Percentiles rank a stretch among this genome's conserved stretches.
Conservation (phyloP, 495 filamentous ascomycete genomes). For the Lasiosphaeria hispida region DNA sequence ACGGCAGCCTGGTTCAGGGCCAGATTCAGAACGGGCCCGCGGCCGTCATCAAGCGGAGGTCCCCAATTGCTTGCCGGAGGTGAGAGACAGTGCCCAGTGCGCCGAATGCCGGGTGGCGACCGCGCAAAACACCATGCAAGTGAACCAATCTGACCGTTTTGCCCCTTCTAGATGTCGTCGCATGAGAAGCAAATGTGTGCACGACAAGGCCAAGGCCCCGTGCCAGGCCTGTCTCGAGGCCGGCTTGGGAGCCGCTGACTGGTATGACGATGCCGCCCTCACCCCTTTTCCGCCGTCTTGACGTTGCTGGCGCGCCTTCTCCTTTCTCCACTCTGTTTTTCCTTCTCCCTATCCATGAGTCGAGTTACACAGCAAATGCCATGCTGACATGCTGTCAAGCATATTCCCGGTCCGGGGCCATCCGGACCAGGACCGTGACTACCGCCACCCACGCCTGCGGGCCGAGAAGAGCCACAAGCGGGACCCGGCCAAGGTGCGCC, state of each 20-base stretch:
- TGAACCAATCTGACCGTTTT: slow-evolving; percentile 2
- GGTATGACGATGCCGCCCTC: slow-evolving; percentile 30
- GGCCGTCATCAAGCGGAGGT: slow-evolving; percentile 38
- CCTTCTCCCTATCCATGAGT: neutral
- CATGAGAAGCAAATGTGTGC: slow-evolving; percentile 49
- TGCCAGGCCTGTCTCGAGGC: slow-evolving; percentile 44
- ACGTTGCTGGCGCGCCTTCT: neutral
- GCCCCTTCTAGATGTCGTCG: slow-evolving; percentile 43
- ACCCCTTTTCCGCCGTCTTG: neutral
- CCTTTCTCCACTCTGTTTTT: neutral
- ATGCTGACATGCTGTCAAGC: slow-evolving; percentile 23
- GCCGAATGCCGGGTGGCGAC: slow-evolving; percentile 13
- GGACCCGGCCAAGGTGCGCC: slow-evolving; percentile 37
- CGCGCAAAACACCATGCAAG: neutral
- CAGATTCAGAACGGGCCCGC: slow-evolving; percentile 2
- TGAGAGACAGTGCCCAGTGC: slow-evolving; percentile 26
- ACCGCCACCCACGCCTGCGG: slow-evolving; percentile 46
- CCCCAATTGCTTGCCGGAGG: slow-evolving; percentile 51
- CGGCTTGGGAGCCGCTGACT: slow-evolving; percentile 41
- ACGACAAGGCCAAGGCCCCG: slow-evolving; percentile 42
- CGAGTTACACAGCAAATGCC: neutral
- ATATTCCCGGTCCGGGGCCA: slow-evolving; percentile 45
- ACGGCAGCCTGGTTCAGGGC: neutral
- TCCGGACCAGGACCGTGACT: slow-evolving; percentile 43
- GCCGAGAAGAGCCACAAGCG: slow-evolving; percentile 40